Percentiles rank a stretch among this genome's conserved stretches.
Evolutionary conservation across 169 alveolate species (phyloP).

Genomic region (Nephromyces sp.): DNA sequence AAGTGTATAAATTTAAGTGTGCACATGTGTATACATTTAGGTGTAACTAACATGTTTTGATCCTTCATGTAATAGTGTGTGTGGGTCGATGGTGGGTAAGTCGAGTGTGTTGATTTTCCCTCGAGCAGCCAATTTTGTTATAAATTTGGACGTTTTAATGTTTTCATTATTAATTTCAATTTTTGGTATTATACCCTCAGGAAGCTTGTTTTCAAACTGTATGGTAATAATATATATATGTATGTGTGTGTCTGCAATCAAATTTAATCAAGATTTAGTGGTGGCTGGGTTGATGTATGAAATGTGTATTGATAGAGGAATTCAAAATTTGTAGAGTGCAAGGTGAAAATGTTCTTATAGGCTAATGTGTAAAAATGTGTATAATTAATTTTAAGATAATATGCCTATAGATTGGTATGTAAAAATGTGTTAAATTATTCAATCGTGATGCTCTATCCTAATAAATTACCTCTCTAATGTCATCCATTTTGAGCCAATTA

Average conservation of each 20-base stretch:
- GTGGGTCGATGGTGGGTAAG: conserved; percentile 34
- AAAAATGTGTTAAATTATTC: not conserved
- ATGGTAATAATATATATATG: not conserved
- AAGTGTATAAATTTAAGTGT: not conserved
- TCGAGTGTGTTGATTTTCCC: conserved; percentile 36
- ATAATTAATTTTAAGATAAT: not conserved
- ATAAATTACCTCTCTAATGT: too few relatives aligned
- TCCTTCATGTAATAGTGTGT: conserved; percentile 28
- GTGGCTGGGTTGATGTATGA: too few relatives aligned
- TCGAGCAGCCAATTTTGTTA: conserved; percentile 19
- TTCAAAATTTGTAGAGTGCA: too few relatives aligned
- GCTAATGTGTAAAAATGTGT: too few relatives aligned
- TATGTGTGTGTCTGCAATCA: not conserved
- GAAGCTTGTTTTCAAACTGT: conserved; percentile 10
- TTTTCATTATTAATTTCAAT: not conserved
- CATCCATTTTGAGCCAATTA: conserved; percentile 23
- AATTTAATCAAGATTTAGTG: too few relatives aligned
- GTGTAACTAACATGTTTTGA: not conserved
- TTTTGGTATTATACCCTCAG: conserved; percentile 10
- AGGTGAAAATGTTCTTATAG: too few relatives aligned
- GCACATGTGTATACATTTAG: not conserved
- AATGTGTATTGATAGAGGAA: too few relatives aligned
- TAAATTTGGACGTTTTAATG: conserved; percentile 14
- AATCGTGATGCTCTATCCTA: too few relatives aligned
- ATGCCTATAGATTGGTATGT: not conserved